Evolutionary conservation across 768 basidiomycete species (phyloP), one percentile per base, ranked within the genome.

Genomic region (Agaricus sinodeliciosus): DNA sequence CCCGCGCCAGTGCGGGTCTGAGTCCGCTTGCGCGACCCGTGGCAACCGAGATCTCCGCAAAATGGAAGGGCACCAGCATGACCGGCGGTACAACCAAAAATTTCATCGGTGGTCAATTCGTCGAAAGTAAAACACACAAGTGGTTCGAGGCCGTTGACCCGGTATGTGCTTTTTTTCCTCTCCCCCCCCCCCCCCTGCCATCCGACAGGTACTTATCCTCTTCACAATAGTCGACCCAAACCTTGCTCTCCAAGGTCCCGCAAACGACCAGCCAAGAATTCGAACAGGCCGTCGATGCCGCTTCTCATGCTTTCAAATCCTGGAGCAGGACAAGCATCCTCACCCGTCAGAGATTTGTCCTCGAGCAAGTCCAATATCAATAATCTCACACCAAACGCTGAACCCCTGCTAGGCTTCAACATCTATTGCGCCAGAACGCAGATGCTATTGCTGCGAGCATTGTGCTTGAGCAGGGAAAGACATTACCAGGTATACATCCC

Each of bases 401-500:
- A 27, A 49, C 50, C 15, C 22, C 26, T 31, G n/a, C 42, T 50
- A 97, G 94, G 59, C 78, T 98, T 27, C 95, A 97, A 64, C 78
- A 84, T 54, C 77, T 91, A 26, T 82, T 99, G 52, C 85, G 94
- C 42, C 75, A 90, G 65, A 84, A 97, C 65, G 78, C 85, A 7
- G 91, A 92, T 60, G 86, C 85, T 46, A 78, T 99, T 50, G 94
- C 94, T 0, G 77, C 74, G 40, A 92, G 86, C 60, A 97, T 97
- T 51, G 92, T 94, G 22, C 71, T 97, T 18, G 94, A 97, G 65
- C 95, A 98, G 69, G 95, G 95, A 13, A 97, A 97, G 72, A 99
- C 95, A 0, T 69, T 90, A 40, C 81, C 88, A 57, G 88, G 88
- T 88, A 59, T 13, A 26, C n/a, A 42, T 26, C 46, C 26, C 51